Base-by-base conservation (phyloP, 202 grass and related monocot species). In the Brachypodium distachyon region DNA sequence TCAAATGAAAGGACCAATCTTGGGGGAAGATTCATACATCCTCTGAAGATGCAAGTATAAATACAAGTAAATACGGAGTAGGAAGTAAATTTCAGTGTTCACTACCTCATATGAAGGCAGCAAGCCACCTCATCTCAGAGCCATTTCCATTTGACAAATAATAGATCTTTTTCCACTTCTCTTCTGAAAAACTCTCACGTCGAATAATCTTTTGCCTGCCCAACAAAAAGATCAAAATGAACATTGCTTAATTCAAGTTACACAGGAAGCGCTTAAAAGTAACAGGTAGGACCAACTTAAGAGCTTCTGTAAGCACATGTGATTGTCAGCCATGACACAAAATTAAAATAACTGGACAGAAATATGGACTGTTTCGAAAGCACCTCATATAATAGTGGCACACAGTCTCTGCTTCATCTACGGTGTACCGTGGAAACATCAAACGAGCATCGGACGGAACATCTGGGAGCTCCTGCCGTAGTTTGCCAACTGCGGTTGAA, bases 301-400 rank as follows among this genome's bases (percentile, higher is more conserved):
- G 51, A 70, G 78, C 27, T 62, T 47, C 18, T 37, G 19, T n/a
- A 28, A 57, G 28, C 52, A 36, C 40, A 77, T 66, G 41, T 8
- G 10, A 88, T 14, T 63, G 53, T 28, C 9, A 62, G 18, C 18
- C 27, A 83, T 61, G 34, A 9, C 34, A 64, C n/a, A 34, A 63
- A 59, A 65, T 61, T 46, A 12, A 14, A 77, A 81, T 33, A 38
- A 77, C 25, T 76, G 27, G 16, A 72, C 27, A 61, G 19, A 72
- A 61, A n/a, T 53, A 62, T 49, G 17, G 5, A 3, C 27, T 39
- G 33, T 61, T 78, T 53, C 64, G 28, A 31, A 27, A 63, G 14
- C 91, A 98, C 95, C 95, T 98, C 82, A 98, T 79, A 82, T 98
- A 98, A 61, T 98, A 98, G 68, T 98, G 89, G 79, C 89, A 98